These are phyloP conservation scores for Mycena latifolia DNA, from an alignment of 768 basidiomycete genomes.

Conservation along the genomic window DNA sequence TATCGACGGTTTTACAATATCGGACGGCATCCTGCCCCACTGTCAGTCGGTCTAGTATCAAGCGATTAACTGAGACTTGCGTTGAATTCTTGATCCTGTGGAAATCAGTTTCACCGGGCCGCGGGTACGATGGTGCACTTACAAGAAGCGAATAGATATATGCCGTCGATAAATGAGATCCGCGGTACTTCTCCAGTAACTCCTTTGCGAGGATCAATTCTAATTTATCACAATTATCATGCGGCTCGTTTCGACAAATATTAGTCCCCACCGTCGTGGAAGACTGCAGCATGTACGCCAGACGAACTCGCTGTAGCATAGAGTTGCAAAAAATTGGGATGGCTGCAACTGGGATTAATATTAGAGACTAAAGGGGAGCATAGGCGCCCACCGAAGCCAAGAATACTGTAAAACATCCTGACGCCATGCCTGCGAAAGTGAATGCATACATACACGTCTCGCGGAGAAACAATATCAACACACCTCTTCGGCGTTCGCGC, in stretches of 20 bases:
- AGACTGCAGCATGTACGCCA: not conserved
- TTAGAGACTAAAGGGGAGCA: not conserved
- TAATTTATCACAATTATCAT: not conserved
- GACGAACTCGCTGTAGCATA: not conserved
- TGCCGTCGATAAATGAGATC: not conserved
- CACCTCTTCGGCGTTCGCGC: slow-evolving; percentile 7
- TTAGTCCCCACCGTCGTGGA: slow-evolving; percentile 2
- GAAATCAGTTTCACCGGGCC: not conserved
- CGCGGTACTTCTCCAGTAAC: not conserved
- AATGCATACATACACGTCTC: not conserved
- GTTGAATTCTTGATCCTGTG: too few species aligned
- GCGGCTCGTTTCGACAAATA: too few species aligned
- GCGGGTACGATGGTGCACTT: not conserved
- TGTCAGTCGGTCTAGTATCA: too few species aligned
- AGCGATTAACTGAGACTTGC: too few species aligned
- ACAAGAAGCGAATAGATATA: not conserved
- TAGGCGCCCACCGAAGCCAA: not conserved
- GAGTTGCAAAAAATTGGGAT: slow-evolving; percentile 1
- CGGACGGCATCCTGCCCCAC: too few species aligned
- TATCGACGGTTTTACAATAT: too few species aligned
- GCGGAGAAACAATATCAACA: not conserved
- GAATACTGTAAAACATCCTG: not conserved
- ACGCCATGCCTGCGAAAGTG: not conserved
- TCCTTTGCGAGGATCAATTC: not conserved
- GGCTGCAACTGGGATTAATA: not conserved